Base-by-base conservation (phyloP, 257 asterid species). In the Eustoma russellianum region DNA sequence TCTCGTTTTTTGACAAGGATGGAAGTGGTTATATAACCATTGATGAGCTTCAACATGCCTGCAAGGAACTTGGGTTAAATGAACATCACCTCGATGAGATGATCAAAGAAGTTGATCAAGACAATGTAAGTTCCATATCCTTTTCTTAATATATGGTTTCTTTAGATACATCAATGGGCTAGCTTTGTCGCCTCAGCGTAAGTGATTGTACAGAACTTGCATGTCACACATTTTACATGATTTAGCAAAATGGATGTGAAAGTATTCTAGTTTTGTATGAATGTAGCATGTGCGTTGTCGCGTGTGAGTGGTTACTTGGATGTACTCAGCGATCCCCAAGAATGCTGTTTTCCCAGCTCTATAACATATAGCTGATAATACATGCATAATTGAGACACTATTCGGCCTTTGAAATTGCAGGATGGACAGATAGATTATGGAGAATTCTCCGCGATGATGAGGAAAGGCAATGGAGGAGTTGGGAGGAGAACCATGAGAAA, bases 11-110 rank as follows among this genome's bases (percentile, higher is more conserved):
- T 40, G 98, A 90, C 64, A 90, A 78, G 56, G 96, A 86, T 67
- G 88, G 93, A 4, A 90, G 98, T 66, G 97, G 97, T 58, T 90
- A 86, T 74, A 90, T 90, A 60, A 86, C 98, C 59, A 81, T 86
- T 5, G 95, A 86, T 40, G 96, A 90, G 77, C 91, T 90, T 78
- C 92, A 86, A 78, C 93, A 86, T 65, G 96, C 96, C 55, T 90
- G 96, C 82, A 73, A 83, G 61, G 93, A 90, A 34, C 82, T 90
- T 53, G 98, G 98, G 50, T 70, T 90, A 44, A 75, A 93, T 6
- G 98, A 86, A 52, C 79, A 81, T 33, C 60, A 90, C 69, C 94
- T 90, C 19, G 98, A 86, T 59, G 98, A 86, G 51, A 83, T 90
- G 81, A 79, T 90, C 74, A 75, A 77, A 16, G 97, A 90, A 79